Conservation (phyloP, 306 rosid species). For the Datisca glomerata region DNA sequence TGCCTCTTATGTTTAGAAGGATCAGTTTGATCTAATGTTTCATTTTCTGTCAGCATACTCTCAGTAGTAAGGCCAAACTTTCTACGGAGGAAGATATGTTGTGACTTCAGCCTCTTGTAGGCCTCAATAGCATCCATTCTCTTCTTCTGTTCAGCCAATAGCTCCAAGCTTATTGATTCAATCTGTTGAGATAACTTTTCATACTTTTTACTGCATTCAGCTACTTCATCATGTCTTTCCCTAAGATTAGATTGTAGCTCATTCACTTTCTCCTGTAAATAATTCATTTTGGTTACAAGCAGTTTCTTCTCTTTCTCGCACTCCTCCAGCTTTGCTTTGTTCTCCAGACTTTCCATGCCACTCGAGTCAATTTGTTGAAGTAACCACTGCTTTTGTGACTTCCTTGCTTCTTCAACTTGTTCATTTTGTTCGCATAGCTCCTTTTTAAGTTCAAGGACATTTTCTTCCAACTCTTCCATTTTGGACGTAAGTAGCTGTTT, state of each 20-base stretch:
- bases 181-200: conserved; percentile 20
- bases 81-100: conserved; percentile 37
- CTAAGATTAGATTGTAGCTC: conserved; percentile 22
- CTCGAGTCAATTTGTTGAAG: conserved; percentile 7
- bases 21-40: too few species aligned
- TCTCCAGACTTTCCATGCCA: conserved; percentile 19
- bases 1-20: conserved; percentile 17
- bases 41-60: conserved; percentile 34
- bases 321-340: conserved; percentile 18
- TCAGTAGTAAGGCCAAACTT: conserved; percentile 51
- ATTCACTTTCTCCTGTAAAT: conserved; percentile 27
- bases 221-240: conserved; percentile 7
- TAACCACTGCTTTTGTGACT: conserved; percentile 14
- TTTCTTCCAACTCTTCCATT: conserved; percentile 28
- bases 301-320: conserved; percentile 28
- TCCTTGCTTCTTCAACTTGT: conserved; percentile 31
- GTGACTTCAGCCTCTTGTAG: conserved; percentile 64
- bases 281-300: conserved; percentile 21
- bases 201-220: conserved; percentile 15
- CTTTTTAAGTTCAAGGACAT: conserved; percentile 10
- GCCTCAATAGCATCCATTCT: conserved; percentile 21
- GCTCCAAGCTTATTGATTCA: conserved; percentile 23
- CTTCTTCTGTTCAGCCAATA: conserved; percentile 41
- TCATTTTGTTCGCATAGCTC: conserved; percentile 18
- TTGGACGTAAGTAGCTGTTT: conserved; percentile 20